Percentiles rank a stretch among this genome's conserved stretches.
These are phyloP conservation scores for Canna indica DNA, from an alignment of 176 grass and related monocot species.

Conservation along the genomic window DNA sequence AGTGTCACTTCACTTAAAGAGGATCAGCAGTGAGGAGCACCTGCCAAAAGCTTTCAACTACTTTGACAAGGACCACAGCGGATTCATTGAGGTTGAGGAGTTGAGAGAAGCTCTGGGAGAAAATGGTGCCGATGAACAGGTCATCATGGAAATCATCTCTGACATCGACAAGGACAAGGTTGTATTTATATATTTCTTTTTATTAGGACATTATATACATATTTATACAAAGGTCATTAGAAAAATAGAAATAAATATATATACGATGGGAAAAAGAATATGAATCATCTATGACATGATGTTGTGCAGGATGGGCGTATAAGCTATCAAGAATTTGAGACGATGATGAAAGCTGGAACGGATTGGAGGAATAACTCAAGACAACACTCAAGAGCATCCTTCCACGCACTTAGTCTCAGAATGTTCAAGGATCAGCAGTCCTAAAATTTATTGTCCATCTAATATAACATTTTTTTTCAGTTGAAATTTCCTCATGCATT, in stretches of 20 bases:
- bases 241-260: too few species aligned
- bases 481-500: too few species aligned
- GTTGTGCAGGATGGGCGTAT: slow-evolving; percentile 69
- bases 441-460: too few species aligned
- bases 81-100: slow-evolving; percentile 72
- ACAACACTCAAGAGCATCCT: too few species aligned
- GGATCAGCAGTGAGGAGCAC: slow-evolving; percentile 61
- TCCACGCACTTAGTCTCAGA: too few species aligned
- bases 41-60: slow-evolving; percentile 66
- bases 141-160: slow-evolving; percentile 57
- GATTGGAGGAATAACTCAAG: slow-evolving; percentile 96
- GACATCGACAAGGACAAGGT: slow-evolving; percentile 68
- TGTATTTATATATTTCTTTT: not conserved
- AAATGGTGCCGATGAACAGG: slow-evolving; percentile 42
- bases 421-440: too few species aligned
- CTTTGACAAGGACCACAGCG: slow-evolving; percentile 75
- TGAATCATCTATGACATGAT: too few species aligned
- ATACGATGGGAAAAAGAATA: too few species aligned
- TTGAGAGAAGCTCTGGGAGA: slow-evolving; percentile 66
- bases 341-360: slow-evolving; percentile 89
- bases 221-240: too few species aligned
- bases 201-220: slow-evolving; percentile 6
- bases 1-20: slow-evolving; percentile 79
- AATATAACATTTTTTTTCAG: too few species aligned
- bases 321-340: slow-evolving; percentile 70